Percentiles rank a stretch among this genome's conserved stretches.
Conservation (phyloP, 441 rosid species). For the Croton laevigatus region DNA sequence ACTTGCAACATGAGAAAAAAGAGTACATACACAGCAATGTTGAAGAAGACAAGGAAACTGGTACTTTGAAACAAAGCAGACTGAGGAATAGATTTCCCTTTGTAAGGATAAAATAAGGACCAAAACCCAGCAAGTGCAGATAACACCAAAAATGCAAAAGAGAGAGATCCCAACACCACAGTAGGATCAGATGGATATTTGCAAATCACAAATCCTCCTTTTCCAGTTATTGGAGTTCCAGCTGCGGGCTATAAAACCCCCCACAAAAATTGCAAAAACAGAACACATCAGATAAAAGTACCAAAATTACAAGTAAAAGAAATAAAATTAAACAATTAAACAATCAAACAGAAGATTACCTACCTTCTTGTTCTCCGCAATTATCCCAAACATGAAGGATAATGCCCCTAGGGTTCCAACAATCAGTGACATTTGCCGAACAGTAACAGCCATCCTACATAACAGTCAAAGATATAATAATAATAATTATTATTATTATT, state of each 20-base stretch:
- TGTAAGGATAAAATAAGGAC: conserved; percentile 82
- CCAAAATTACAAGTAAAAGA: neutral
- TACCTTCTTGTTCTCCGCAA: conserved; percentile 97
- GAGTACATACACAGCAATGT: conserved; percentile 72
- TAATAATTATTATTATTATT: too few species aligned
- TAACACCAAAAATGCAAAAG: conserved; percentile 61
- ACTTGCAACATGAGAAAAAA: neutral
- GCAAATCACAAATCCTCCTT: conserved; percentile 66
- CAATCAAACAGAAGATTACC: neutral
- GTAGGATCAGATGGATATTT: conserved; percentile 84
- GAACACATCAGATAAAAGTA: neutral
- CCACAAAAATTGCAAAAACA: neutral
- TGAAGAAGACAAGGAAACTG: conserved; percentile 70
- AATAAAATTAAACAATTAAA: neutral
- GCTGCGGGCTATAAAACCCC: conserved; percentile 55
- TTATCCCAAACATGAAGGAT: conserved; percentile 70
- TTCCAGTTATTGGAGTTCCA: conserved; percentile 68
- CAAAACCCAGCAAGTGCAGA: conserved; percentile 54
- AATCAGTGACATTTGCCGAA: conserved; percentile 61
- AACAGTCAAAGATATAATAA: too few species aligned
- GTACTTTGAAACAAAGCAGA: conserved; percentile 65
- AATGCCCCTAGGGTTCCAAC: conserved; percentile 55
- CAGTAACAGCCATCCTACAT: conserved; percentile 50
- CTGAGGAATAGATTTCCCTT: conserved; percentile 73
- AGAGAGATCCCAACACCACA: conserved; percentile 64